These are phyloP conservation scores for Simplicillium aogashimaense DNA, from an alignment of 2,329 filamentous ascomycete species.

Conservation along the genomic window DNA sequence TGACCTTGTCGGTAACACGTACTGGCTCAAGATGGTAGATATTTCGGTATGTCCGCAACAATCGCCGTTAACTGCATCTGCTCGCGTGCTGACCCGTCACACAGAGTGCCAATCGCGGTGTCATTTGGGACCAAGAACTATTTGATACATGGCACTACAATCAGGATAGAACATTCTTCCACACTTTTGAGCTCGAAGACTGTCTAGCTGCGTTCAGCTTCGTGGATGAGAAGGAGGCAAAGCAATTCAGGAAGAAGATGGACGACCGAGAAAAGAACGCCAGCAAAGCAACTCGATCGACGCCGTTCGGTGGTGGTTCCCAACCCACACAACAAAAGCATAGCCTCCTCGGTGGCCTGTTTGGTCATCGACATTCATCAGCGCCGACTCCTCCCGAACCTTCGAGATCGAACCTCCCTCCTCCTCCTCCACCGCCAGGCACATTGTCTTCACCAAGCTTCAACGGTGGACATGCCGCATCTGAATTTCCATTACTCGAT, in stretches of 20 bases:
- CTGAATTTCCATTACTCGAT: conserved; percentile 53
- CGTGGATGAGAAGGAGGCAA: conserved; percentile 93
- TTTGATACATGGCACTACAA: conserved; percentile 94
- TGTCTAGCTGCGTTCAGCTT: conserved; percentile 88
- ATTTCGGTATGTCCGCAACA: conserved; percentile 56
- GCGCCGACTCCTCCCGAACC: conserved; percentile 48
- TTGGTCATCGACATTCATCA: conserved; percentile 48
- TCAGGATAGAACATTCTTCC: conserved; percentile 95
- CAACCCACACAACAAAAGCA: conserved; percentile 27
- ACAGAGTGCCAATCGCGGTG: conserved; percentile 67
- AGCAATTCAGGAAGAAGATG: conserved; percentile 95
- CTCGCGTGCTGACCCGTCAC: conserved; percentile 3
- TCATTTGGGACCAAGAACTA: conserved; percentile 96
- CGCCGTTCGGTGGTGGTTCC: conserved; percentile 55
- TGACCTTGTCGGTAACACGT: conserved; percentile 88
- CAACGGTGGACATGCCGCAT: conserved; percentile 32
- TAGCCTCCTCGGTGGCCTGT: conserved; percentile 50
- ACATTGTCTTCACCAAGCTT: conserved; percentile 34
- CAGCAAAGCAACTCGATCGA: conserved; percentile 73
- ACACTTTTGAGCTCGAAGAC: conserved; percentile 91
- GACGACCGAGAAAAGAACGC: conserved; percentile 93
- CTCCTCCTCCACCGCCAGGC: conserved; percentile 22
- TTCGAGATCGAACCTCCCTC: conserved; percentile 31
- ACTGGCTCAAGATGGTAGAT: conserved; percentile 96
- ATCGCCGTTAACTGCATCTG: conserved; percentile 6